Evolutionary conservation across 2,329 filamentous ascomycete species (phyloP).

Genomic region (Gaeumannomyces sp.): DNA sequence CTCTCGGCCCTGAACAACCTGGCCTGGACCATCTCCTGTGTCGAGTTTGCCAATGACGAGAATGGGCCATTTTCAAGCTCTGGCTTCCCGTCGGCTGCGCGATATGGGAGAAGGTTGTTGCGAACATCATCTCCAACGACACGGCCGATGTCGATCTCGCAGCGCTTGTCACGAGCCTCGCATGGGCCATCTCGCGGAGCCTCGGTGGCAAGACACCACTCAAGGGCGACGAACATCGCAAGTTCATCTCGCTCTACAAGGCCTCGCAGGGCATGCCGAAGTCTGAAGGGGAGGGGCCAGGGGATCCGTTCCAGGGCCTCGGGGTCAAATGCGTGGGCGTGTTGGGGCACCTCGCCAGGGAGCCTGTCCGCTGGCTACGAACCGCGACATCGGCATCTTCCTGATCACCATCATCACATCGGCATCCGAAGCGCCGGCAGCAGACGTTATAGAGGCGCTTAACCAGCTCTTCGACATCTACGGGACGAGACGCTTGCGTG

Average conservation of each 20-base stretch:
- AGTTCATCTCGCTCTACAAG: conserved; percentile 60
- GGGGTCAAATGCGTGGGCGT: conserved; percentile 63
- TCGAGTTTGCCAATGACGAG: conserved; percentile 51
- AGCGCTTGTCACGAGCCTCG: conserved; percentile 57
- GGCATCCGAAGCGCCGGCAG: conserved; percentile 37
- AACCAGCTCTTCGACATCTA: conserved; percentile 65
- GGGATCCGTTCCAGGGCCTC: conserved; percentile 55
- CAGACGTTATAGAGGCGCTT: conserved; percentile 56
- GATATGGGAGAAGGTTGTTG: conserved; percentile 53
- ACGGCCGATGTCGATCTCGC: conserved; percentile 57
- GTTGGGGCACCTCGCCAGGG: conserved; percentile 54
- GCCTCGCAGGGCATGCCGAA: conserved; percentile 40
- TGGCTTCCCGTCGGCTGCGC: conserved; percentile 49
- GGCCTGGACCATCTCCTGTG: conserved; percentile 57
- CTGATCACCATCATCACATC: conserved; percentile 48
- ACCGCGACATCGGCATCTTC: conserved; percentile 59
- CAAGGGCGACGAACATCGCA: conserved; percentile 48
- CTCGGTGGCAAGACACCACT: conserved; percentile 44
- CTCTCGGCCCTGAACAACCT: conserved; percentile 61
- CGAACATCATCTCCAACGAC: conserved; percentile 51
- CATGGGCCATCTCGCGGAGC: conserved; percentile 57
- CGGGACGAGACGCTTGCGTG: conserved; percentile 52
- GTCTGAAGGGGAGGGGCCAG: conserved; percentile 21
- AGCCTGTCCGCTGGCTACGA: conserved; percentile 45
- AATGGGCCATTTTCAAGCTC: conserved; percentile 43